Evolutionary conservation across 2,329 filamentous ascomycete species (phyloP), one percentile per base, ranked within the genome.

Genomic region (Sporothrix euskadiensis): DNA sequence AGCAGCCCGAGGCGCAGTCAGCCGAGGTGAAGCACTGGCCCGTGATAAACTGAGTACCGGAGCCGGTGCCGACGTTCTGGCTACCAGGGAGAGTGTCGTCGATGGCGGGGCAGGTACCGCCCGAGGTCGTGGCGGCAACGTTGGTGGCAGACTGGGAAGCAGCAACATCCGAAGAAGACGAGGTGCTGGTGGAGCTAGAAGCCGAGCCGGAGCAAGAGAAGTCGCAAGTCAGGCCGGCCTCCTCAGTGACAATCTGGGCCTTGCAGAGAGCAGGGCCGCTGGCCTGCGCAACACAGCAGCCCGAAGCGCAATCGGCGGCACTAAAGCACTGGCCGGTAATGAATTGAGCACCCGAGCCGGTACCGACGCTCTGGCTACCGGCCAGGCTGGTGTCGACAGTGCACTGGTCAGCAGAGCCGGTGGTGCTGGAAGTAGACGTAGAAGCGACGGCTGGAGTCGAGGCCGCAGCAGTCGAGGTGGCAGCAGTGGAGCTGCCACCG

Each of bases 21-120:
- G 78, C 77, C 32, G 76, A 66, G 71, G 71, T 75, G 39, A 75
- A 73, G 76, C 79, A 80, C 71, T 76, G 78, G 59, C 79, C 79
- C 1, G 76, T 78, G 75, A 80, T 79, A 72, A 80, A 80, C 75
- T 80, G 79, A 10, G 35, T 35, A 39, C 75, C 78, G 9, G 75
- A 49, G 35, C 77, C 77, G 44, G 77, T 78, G 72, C 79, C 79
- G 22, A 79, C 78, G 72, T 79, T 79, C 69, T 70, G 72, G 6
- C 79, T 80, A 30, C 83, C 82, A 30, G 81, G 75, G 6, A 82
- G 78, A 35, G 78, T 78, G 22, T 77, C 74, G 73, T 81, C 79
- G 22, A 82, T 30, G 39, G 61, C 72, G n/a, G 69, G 35, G 73
- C 76, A 77, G 32, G 65, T 52, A 39, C 54, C 73, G 22, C 32